These are phyloP conservation scores for Aspergillus quadrilineatus DNA, from an alignment of 2,329 filamentous ascomycete species.

Conservation along the genomic window DNA sequence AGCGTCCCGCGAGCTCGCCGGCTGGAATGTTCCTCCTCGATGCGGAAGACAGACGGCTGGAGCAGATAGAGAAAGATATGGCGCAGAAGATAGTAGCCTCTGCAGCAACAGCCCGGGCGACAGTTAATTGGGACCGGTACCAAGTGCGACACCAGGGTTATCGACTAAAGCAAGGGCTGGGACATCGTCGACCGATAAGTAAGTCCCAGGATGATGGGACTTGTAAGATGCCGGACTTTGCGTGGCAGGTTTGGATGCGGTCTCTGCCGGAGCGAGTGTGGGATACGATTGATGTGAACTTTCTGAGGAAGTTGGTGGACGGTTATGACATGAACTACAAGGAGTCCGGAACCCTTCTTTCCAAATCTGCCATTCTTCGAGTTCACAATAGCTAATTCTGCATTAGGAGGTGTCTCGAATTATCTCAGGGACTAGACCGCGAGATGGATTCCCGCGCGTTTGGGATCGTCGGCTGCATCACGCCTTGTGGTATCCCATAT, in stretches of 20 bases:
- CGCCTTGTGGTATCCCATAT: conserved; percentile 63
- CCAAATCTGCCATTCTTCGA: not conserved
- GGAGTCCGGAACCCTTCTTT: conserved; percentile 37
- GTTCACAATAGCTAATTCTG: not conserved
- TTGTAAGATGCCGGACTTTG: conserved; percentile 56
- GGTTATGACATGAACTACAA: conserved; percentile 61
- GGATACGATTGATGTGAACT: conserved; percentile 66
- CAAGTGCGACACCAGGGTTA: conserved; percentile 59
- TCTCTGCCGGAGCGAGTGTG: conserved; percentile 59
- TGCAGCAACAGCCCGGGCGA: conserved; percentile 20
- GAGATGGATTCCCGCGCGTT: conserved; percentile 47
- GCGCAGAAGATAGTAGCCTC: conserved; percentile 27
- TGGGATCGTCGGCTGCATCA: conserved; percentile 67
- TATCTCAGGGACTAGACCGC: conserved; percentile 72
- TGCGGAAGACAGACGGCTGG: conserved; percentile 55
- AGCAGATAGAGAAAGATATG: conserved; percentile 52
- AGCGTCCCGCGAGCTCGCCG: conserved; percentile 61
- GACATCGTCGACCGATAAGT: conserved; percentile 58
- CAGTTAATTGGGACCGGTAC: conserved; percentile 46
- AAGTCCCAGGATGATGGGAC: conserved; percentile 58
- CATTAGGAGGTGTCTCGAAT: conserved; percentile 52
- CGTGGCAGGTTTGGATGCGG: conserved; percentile 52
- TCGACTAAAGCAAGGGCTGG: conserved; percentile 53
- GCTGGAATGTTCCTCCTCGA: conserved; percentile 62
- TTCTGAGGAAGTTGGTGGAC: conserved; percentile 49